These are phyloP conservation scores for Debaryomyces sp. DNA, from an alignment of 1,139 yeast species.

Conservation along the genomic window DNA sequence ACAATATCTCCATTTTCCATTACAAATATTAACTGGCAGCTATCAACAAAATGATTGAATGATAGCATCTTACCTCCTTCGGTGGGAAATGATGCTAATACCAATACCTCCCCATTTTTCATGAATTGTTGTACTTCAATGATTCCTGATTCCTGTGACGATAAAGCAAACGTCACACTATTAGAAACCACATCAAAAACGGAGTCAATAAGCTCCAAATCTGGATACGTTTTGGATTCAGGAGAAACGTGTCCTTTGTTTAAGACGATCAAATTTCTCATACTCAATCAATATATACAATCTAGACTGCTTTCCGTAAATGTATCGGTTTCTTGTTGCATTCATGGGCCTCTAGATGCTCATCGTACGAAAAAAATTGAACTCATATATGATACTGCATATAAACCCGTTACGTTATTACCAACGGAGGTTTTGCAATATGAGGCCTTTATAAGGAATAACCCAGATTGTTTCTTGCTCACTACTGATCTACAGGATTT, in stretches of 20 bases:
- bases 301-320: not conserved
- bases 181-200: constrained; percentile 79
- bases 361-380: constrained; percentile 8
- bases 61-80: constrained; percentile 36
- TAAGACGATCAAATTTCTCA: constrained; percentile 62
- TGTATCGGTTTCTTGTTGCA: not conserved
- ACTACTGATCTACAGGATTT: not conserved
- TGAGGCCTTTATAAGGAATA: not conserved
- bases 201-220: constrained; percentile 57
- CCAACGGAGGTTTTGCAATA: not conserved
- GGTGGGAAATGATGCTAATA: constrained; percentile 60
- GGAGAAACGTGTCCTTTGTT: constrained; percentile 58
- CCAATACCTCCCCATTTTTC: constrained; percentile 56
- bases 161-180: constrained; percentile 67
- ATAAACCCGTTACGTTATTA: not conserved
- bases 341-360: constrained; percentile 1
- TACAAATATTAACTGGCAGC: constrained; percentile 61
- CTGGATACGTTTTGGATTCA: constrained; percentile 59
- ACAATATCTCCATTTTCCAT: constrained; percentile 71
- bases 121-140: constrained; percentile 55
- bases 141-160: constrained; percentile 59
- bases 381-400: not conserved
- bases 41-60: constrained; percentile 68
- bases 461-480: not conserved
- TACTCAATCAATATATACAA: constrained; percentile 18